Conservation (phyloP, 2,329 filamentous ascomycete species). For the Fusarium algeriense region DNA sequence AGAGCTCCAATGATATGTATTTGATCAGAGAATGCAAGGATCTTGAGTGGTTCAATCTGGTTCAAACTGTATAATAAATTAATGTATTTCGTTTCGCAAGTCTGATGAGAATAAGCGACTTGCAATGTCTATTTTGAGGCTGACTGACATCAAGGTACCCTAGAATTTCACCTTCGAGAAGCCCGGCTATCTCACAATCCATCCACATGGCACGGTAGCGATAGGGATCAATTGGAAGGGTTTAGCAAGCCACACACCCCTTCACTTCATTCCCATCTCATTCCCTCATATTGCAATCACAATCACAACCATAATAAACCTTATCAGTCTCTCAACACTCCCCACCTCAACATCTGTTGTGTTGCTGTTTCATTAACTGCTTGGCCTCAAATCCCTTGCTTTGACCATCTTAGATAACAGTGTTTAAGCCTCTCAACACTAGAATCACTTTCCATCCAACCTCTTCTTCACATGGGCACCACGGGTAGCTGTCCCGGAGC, state of each 20-base stretch:
- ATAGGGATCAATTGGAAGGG: constrained; percentile 31
- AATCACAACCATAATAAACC: background rate
- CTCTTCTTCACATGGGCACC: constrained; percentile 34
- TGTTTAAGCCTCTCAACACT: constrained; percentile 3
- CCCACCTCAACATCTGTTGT: constrained; percentile 22
- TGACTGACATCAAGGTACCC: constrained; percentile 29
- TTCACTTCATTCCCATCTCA: constrained; percentile 18
- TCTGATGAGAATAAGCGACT: background rate
- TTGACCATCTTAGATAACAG: constrained; percentile 15
- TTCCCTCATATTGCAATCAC: background rate
- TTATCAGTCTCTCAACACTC: constrained; percentile 36
- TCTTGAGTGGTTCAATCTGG: background rate
- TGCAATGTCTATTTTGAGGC: background rate
- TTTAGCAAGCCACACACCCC: constrained; percentile 28
- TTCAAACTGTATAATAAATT: too few relatives aligned
- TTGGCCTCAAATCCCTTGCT: constrained; percentile 11
- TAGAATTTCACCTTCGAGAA: constrained; percentile 16
- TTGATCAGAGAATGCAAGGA: background rate
- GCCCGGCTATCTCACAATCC: constrained; percentile 23
- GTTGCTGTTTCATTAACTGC: constrained; percentile 1
- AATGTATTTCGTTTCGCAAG: background rate
- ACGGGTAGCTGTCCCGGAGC: constrained; percentile 15
- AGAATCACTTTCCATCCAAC: constrained; percentile 34
- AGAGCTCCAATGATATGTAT: background rate
- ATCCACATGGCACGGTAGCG: constrained; percentile 12